Base-by-base conservation (phyloP, 2,329 filamentous ascomycete genomes). In the Knoxdaviesia proteae region DNA sequence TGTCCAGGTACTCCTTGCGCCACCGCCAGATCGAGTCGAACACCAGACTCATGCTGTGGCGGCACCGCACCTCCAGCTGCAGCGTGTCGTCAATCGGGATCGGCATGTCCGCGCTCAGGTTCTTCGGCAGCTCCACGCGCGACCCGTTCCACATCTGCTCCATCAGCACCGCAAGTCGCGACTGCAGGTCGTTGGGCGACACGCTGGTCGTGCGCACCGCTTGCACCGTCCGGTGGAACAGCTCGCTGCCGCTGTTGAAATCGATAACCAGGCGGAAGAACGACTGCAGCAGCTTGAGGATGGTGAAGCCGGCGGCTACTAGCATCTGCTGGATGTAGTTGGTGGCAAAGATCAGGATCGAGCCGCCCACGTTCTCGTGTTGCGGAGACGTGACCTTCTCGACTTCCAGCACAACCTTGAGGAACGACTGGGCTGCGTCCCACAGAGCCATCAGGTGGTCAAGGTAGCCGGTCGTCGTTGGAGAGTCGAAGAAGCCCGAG, bases 1-100 rank as follows among this genome's bases (percentile, higher is more conserved):
- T 68, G 40, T 78, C 71, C 56, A 82, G 77, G 51, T 74, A 84
- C 54, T 87, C 80, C 54, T 84, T 79, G 50, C 83, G 71, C 82
- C 82, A 90, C 47, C 82, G 71, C 82, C 82, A 88, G 41, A 86
- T 81, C 8, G 79, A 83, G 58, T 90, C 82, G 52, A 83, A 88
- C 2, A 90, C 76, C 9, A 87, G 69, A 56, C 80, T 86, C 76
- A 88, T 84, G 57, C 81, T 87, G 65, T 84, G 83, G 30, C 82
- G 69, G 51, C 80, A 86, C 41, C 82, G 73, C n/a, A 88, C 80
- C 54, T 84, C 84, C 40, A 90, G 68, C 54, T 86, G 79, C 38
- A 88, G 61, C 47, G 70, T 80, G 50, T 83, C 77, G 51, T 86
- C 80, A 37, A 79, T 64, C 35, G 65, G 58, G 38, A 64, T 60